Conservation (phyloP, 768 basidiomycete species). For the Lentinula boryana region DNA sequence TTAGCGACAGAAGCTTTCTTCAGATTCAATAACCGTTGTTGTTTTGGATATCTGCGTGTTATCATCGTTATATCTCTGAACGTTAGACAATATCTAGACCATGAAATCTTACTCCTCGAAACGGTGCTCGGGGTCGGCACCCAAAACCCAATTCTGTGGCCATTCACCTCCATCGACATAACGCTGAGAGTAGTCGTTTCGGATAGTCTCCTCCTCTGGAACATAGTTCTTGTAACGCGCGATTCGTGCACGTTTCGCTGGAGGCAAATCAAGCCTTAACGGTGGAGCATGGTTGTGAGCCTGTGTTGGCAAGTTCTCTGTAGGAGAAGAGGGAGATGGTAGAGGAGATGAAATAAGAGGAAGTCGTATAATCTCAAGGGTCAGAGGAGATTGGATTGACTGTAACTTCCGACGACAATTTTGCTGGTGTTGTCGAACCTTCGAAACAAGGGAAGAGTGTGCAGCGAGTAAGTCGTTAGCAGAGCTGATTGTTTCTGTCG, state of each 20-base stretch:
- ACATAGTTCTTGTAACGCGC: constrained; percentile 77
- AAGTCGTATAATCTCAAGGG: constrained; percentile 46
- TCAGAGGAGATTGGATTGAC: constrained; percentile 42
- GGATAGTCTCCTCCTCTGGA: constrained; percentile 91
- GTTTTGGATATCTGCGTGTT: constrained; percentile 80
- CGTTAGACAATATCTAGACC: background rate
- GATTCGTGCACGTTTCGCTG: constrained; percentile 69
- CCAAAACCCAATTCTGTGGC: constrained; percentile 91
- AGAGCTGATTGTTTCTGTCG: constrained; percentile 46
- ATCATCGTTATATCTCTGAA: background rate
- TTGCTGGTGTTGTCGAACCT: constrained; percentile 52
- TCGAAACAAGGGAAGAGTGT: constrained; percentile 53
- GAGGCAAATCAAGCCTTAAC: constrained; percentile 45
- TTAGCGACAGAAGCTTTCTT: constrained; percentile 75
- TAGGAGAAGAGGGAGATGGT: constrained; percentile 40
- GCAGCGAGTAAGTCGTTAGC: constrained; percentile 61
- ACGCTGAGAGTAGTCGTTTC: constrained; percentile 89
- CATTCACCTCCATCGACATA: constrained; percentile 91
- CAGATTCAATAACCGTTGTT: constrained; percentile 74
- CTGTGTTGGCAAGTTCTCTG: constrained; percentile 35
- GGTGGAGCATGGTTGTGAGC: constrained; percentile 34
- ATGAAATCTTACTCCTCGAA: constrained; percentile 85
- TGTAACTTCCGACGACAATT: constrained; percentile 51
- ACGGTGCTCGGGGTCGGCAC: constrained; percentile 79
- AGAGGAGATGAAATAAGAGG: constrained; percentile 46